Evolutionary conservation across 768 basidiomycete species (phyloP).

Genomic region (Termitomyces sp.): DNA sequence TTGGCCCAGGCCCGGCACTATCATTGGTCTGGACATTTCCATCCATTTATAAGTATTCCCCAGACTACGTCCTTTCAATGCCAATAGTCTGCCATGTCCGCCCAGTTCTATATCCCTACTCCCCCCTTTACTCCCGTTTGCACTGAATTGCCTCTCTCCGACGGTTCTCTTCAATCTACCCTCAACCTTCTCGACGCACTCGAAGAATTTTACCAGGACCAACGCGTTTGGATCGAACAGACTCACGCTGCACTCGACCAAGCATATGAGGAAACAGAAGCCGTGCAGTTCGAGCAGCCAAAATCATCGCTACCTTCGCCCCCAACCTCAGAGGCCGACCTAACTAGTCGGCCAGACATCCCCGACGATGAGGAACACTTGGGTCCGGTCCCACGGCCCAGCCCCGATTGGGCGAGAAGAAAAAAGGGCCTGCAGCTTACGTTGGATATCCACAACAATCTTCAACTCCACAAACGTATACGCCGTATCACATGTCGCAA

Average conservation of each 20-base stretch:
- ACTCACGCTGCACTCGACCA: slow-evolving; percentile 53
- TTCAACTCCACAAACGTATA: slow-evolving; percentile 14
- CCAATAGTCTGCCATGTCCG: background rate
- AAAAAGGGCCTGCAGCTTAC: slow-evolving; percentile 54
- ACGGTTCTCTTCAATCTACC: slow-evolving; percentile 38
- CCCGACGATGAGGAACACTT: slow-evolving; percentile 12
- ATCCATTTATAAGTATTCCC: slow-evolving; percentile 12
- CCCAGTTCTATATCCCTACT: slow-evolving; percentile 14
- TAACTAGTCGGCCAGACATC: background rate
- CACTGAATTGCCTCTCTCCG: slow-evolving; percentile 17
- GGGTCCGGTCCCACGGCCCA: slow-evolving; percentile 15
- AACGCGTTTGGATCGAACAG: slow-evolving; percentile 67
- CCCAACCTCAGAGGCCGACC: slow-evolving; percentile 7
- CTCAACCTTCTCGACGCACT: slow-evolving; percentile 58
- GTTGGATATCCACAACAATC: slow-evolving; percentile 21
- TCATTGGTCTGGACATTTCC: slow-evolving; percentile 18
- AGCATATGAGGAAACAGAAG: slow-evolving; percentile 2
- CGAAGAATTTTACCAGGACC: slow-evolving; percentile 61
- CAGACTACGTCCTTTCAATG: slow-evolving; percentile 1
- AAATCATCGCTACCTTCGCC: slow-evolving; percentile 5
- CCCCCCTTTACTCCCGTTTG: slow-evolving; percentile 29
- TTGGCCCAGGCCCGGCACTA: slow-evolving; percentile 1
- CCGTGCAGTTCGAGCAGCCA: background rate
- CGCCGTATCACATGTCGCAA: slow-evolving; percentile 11
- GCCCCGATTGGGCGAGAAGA: slow-evolving; percentile 47